A percentile compares a stretch with the other conserved stretches of the same genome.
Evolutionary conservation across 495 filamentous ascomycete genomes (phyloP).

Genomic region (Bacidia gigantensis): DNA sequence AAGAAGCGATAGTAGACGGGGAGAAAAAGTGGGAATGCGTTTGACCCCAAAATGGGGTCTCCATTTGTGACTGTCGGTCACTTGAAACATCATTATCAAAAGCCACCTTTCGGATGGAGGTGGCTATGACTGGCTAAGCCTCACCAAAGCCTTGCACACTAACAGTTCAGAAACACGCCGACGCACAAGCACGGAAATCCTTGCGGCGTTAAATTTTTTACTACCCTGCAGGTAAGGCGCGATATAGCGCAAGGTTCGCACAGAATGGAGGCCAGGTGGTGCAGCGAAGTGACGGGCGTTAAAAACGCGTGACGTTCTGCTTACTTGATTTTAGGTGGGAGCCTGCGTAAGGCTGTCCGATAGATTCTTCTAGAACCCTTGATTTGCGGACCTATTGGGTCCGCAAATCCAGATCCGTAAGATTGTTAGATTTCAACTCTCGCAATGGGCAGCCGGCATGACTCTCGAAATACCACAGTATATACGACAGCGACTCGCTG

Average conservation of each 20-base stretch:
- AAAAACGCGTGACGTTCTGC: not conserved
- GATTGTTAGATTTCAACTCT: not conserved
- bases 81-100: not conserved
- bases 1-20: not conserved
- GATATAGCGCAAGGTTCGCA: not conserved
- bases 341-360: not conserved
- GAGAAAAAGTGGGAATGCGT: too few relatives aligned
- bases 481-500: slow-evolving; percentile 3
- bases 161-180: not conserved
- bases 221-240: not conserved
- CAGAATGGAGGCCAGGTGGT: not conserved
- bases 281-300: not conserved
- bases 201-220: not conserved
- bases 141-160: not conserved
- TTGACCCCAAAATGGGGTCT: not conserved
- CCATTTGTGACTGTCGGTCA: not conserved
- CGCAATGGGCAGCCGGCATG: slow-evolving; percentile 6
- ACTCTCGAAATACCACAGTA: slow-evolving; percentile 7
- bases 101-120: not conserved
- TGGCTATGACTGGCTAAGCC: not conserved
- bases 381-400: slow-evolving; percentile 1
- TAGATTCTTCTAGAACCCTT: slow-evolving; percentile 8
- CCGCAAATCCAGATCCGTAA: slow-evolving; percentile 1
- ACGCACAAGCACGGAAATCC: not conserved
- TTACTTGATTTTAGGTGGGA: not conserved